These are phyloP conservation scores for Pachysandra terminalis DNA, from an alignment of 164 flowering plant species.

Conservation along the genomic window DNA sequence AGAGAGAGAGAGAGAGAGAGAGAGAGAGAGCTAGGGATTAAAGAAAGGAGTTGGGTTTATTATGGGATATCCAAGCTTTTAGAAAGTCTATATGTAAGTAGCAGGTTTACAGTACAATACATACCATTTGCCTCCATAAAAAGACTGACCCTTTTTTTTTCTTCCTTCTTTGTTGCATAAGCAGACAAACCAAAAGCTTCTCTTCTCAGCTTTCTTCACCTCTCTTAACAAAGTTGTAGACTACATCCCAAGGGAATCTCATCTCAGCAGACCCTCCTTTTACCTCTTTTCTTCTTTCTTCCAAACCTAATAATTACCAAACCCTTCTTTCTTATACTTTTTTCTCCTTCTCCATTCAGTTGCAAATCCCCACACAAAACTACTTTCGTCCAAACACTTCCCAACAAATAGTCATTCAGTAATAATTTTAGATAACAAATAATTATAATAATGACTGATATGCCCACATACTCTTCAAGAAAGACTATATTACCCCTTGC, in stretches of 20 bases:
- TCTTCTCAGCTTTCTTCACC: slow-evolving; percentile 11
- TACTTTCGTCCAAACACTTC: not conserved
- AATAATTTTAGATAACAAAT: too few species aligned
- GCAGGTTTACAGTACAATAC: slow-evolving; percentile 54
- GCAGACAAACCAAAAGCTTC: slow-evolving; percentile 63
- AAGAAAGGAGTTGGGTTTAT: slow-evolving; percentile 31
- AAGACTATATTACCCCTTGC: too few species aligned
- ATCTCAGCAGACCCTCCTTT: slow-evolving; percentile 27
- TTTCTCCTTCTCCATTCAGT: slow-evolving; percentile 27
- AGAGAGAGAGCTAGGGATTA: slow-evolving; percentile 44
- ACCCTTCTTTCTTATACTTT: too few species aligned
- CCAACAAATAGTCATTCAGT: too few species aligned
- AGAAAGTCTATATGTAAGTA: slow-evolving; percentile 48
- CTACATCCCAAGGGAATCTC: slow-evolving; percentile 44
- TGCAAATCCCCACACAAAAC: slow-evolving; percentile 30
- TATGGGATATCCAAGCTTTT: slow-evolving; percentile 63
- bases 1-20: too few species aligned
- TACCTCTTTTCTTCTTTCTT: slow-evolving; percentile 24
- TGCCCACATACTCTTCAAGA: too few species aligned
- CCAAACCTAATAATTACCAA: too few species aligned
- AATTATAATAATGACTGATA: too few species aligned
- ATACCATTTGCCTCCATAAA: slow-evolving; percentile 63
- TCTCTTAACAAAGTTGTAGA: slow-evolving; percentile 16
- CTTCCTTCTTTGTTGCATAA: slow-evolving; percentile 31
- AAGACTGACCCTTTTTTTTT: slow-evolving; percentile 32